Evolutionary conservation across 2,329 filamentous ascomycete species (phyloP).

Genomic region (Beauveria caledonica): DNA sequence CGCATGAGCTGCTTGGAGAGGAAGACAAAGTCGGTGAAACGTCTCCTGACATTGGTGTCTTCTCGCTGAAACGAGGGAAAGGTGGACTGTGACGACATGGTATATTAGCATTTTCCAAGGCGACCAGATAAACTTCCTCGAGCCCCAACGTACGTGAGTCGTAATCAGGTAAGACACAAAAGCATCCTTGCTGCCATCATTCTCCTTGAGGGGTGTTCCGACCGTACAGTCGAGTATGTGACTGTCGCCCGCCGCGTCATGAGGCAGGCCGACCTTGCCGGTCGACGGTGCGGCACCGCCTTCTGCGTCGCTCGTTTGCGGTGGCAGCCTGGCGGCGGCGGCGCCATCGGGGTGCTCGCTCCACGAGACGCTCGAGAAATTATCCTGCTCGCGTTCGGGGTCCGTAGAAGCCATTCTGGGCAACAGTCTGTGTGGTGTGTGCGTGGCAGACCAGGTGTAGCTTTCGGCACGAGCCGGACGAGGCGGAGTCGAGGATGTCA

Average conservation of each 20-base stretch:
- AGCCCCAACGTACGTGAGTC: constrained; percentile 56
- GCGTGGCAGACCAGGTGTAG: neutral
- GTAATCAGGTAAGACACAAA: constrained; percentile 95
- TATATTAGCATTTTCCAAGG: neutral
- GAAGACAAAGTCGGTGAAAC: constrained; percentile 97
- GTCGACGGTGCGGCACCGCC: constrained; percentile 14
- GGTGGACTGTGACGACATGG: constrained; percentile 57
- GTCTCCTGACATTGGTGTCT: constrained; percentile 70
- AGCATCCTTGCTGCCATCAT: constrained; percentile 90
- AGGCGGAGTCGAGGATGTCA: constrained; percentile 8
- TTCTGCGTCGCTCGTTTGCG: neutral
- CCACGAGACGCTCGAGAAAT: constrained; percentile 80
- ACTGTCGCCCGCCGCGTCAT: constrained; percentile 55
- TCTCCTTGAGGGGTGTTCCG: constrained; percentile 81
- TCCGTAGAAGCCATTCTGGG: constrained; percentile 5
- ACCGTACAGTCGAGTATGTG: constrained; percentile 81
- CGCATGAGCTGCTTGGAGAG: constrained; percentile 82
- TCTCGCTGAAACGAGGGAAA: constrained; percentile 87
- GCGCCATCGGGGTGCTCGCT: constrained; percentile 44
- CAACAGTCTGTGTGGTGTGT: neutral
- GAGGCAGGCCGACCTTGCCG: constrained; percentile 21
- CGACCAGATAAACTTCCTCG: neutral
- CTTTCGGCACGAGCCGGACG: constrained; percentile 6
- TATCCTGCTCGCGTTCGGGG: constrained; percentile 43
- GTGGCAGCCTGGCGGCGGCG: constrained; percentile 1